Base-by-base conservation (phyloP, 495 filamentous ascomycete genomes). In the Chaetomium fimeti region DNA sequence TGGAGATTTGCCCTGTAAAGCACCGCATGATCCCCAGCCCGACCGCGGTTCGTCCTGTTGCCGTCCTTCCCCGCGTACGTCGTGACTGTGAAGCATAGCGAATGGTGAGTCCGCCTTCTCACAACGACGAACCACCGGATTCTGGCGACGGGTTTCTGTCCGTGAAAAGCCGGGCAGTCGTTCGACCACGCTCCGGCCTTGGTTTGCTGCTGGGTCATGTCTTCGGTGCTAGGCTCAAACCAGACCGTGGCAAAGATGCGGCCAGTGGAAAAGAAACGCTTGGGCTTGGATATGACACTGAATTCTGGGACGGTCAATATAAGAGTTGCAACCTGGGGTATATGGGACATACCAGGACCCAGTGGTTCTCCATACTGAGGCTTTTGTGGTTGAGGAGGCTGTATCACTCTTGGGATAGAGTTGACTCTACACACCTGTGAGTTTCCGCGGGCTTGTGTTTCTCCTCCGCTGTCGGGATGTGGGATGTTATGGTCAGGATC, bases 181-280 rank as follows among this genome's bases (percentile, higher is more conserved):
- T 4, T 29, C 5, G 58, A 24, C 52, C 38, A 62, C 32, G n/a
- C 16, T 16, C 38, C 38, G 32, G 27, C 40, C 13, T 69, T 64
- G 12, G 61, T 15, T 12, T 24, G 63, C 40, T 60, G 67, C 22
- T 38, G 45, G 16, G 48, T 22, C 16, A 40, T 32, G 22, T 56
- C 62, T 0, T 40, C 48, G 13, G 61, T 59, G 18, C 43, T 58
- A 13, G 73, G 69, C 47, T 76, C 74, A 65, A 72, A 76, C 74
- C 74, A 76, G 12, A 67, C 62, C 3, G 67, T 64, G 20, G 72
- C 72, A 68, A 75, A 76, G 63, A 76, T 73, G 53, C 74, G 73
- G 1, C 74, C 74, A 3, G 70, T 49, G 55, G 68, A 68, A 63
- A 78, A 74, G 76, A 81, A 81, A 64, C 76, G 78, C 60, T 77